phyloP scores from a whole-genome alignment of 805 yeast genomes.

The Candida nonsorbophila region DNA sequence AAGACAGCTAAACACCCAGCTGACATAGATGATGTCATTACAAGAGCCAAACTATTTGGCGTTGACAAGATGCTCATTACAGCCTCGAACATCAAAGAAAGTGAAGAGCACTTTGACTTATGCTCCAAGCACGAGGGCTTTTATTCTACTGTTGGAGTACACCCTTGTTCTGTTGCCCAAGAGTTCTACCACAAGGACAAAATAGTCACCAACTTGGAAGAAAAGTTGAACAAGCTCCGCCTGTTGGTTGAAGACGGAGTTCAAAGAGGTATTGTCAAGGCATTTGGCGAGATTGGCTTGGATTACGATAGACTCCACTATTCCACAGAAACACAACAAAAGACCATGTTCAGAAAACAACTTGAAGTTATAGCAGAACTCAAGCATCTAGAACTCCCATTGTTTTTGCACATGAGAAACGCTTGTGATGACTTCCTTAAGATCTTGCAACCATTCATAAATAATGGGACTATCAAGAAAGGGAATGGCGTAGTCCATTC shows the following conservation, averaged over 20 bases:
- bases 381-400: constrained; percentile 52
- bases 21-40: constrained; percentile 61
- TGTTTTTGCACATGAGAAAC: constrained; percentile 86
- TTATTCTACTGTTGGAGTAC: constrained; percentile 85
- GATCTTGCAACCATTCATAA: constrained; percentile 58
- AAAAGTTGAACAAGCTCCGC: constrained; percentile 46
- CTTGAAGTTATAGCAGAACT: constrained; percentile 52
- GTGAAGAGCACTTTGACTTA: constrained; percentile 54
- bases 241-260: constrained; percentile 45
- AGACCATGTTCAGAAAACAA: constrained; percentile 64
- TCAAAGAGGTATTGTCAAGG: constrained; percentile 52
- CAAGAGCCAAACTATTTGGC: constrained; percentile 58
- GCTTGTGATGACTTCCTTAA: constrained; percentile 74
- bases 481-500: constrained; percentile 89
- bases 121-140: constrained; percentile 32
- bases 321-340: constrained; percentile 65
- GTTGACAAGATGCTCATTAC: constrained; percentile 75
- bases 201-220: constrained; percentile 28
- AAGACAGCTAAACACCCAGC: constrained; percentile 48
- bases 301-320: constrained; percentile 88
- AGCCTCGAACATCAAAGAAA: constrained; percentile 72
- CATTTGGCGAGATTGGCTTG: constrained; percentile 93
- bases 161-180: constrained; percentile 76
- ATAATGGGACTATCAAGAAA: constrained; percentile 29
- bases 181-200: constrained; percentile 28